Conservation (phyloP, 768 basidiomycete genomes). For the Paxillus ammoniavirescens region DNA sequence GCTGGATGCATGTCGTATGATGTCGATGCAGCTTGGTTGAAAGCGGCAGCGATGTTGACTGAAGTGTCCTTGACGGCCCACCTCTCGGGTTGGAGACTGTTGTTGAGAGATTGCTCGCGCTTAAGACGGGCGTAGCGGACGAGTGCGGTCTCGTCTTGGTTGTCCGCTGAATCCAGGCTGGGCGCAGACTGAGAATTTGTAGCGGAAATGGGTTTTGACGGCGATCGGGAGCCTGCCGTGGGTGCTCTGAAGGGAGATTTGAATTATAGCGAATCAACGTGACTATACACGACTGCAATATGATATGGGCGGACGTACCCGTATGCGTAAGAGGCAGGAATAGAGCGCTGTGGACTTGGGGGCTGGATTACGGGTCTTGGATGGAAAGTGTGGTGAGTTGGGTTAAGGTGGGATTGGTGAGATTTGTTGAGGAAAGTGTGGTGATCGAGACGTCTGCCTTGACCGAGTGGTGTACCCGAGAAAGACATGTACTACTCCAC, state of each 20-base stretch:
- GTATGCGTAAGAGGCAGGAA: conserved; percentile 67
- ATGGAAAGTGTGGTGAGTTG: conserved; percentile 29
- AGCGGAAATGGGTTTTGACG: conserved; percentile 48
- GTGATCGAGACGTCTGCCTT: conserved; percentile 86
- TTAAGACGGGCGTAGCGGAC: conserved; percentile 48
- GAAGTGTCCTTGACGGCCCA: conserved; percentile 81
- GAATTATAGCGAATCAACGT: conserved; percentile 17
- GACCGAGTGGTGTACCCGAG: conserved; percentile 77
- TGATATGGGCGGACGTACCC: conserved; percentile 43
- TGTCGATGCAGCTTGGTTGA: conserved; percentile 61
- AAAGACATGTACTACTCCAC: conserved; percentile 68
- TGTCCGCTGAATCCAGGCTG: conserved; percentile 41
- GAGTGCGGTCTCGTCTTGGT: conserved; percentile 45
- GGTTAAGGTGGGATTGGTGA: conserved; percentile 34
- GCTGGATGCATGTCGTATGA: conserved; percentile 40
- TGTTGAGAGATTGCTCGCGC: conserved; percentile 36
- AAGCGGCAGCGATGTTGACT: conserved; percentile 83
- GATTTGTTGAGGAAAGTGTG: conserved; percentile 70
- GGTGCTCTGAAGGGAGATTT: conserved; percentile 47
- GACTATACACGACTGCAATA: conserved; percentile 15
- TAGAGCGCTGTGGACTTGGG: conserved; percentile 38
- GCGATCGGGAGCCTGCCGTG: conserved; percentile 54
- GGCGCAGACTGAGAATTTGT: conserved; percentile 31
- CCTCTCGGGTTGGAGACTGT: conserved; percentile 53
- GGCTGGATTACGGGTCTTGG: conserved; percentile 24